Conservation (phyloP, 2,329 filamentous ascomycete genomes). For the Verticillium isaacii region DNA sequence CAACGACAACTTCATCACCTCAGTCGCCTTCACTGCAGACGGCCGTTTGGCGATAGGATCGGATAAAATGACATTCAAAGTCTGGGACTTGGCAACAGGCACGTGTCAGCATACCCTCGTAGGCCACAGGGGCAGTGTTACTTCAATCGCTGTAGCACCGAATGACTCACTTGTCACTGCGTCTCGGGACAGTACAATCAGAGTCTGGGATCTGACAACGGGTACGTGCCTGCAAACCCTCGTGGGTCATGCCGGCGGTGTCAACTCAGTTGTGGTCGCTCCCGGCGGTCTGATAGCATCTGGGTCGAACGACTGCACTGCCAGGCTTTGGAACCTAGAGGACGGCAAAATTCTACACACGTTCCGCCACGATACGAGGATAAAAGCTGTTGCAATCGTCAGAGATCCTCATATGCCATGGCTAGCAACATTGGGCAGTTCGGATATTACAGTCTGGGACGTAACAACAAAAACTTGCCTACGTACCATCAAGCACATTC, state of each 20-base stretch:
- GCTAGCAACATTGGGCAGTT: no score
- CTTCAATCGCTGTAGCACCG: neutral
- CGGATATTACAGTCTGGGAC: neutral
- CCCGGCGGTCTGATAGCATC: neutral
- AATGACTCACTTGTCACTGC: neutral
- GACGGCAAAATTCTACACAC: no score
- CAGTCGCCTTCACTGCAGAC: neutral
- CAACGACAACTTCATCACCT: neutral
- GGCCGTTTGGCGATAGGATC: neutral
- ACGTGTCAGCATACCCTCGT: neutral
- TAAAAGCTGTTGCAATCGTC: no score
- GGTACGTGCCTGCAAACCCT: neutral
- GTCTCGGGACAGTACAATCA: neutral
- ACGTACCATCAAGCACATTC: neutral
- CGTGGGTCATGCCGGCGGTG: neutral
- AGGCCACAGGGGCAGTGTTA: neutral
- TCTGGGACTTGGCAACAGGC: neutral
- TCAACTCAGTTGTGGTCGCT: neutral
- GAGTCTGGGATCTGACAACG: neutral
- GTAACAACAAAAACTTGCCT: neutral
- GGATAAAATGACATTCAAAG: neutral
- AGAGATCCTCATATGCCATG: no score
- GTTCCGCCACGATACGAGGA: no score
- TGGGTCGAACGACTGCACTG: neutral
- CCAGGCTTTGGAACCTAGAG: no score